Conservation (phyloP, 2,329 filamentous ascomycete species). For the Xylariaceae sp. region DNA sequence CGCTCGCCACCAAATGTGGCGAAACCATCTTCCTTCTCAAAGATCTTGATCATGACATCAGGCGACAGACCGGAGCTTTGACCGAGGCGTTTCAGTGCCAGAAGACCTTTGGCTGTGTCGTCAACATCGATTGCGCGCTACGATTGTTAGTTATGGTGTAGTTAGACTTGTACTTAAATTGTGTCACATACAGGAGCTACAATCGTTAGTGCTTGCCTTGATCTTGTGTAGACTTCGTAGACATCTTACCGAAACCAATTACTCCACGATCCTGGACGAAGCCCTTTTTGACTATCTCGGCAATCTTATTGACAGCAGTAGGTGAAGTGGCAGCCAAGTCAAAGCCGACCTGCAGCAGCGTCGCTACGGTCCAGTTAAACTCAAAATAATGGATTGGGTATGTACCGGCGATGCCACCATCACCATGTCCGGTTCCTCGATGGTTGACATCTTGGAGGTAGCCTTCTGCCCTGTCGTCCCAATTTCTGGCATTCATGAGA, state of each 20-base stretch:
- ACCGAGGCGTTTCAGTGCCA: background rate
- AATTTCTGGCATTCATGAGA: constrained; percentile 17
- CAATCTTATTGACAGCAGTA: too few species aligned
- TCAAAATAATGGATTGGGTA: background rate
- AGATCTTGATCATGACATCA: background rate
- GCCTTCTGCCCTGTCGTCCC: constrained; percentile 20
- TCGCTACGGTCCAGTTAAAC: background rate
- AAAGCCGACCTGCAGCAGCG: background rate
- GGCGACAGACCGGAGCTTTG: background rate
- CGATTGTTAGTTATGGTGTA: too few species aligned
- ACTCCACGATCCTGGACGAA: background rate
- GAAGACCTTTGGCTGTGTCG: constrained; percentile 4
- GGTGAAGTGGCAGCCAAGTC: too few species aligned
- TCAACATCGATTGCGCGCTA: too few species aligned
- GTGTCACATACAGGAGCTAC: too few species aligned
- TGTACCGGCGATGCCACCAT: background rate
- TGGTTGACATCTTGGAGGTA: background rate
- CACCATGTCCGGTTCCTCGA: background rate
- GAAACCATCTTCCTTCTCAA: background rate
- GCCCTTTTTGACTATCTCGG: background rate
- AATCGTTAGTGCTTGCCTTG: background rate
- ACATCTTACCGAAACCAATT: background rate
- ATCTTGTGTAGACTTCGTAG: constrained; percentile 1
- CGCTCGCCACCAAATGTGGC: background rate
- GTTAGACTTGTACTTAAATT: too few species aligned